A percentile compares a stretch with the other conserved stretches of the same genome.
These are phyloP conservation scores for Lachnum nothofagi DNA, from an alignment of 2,329 filamentous ascomycete species.

Conservation along the genomic window DNA sequence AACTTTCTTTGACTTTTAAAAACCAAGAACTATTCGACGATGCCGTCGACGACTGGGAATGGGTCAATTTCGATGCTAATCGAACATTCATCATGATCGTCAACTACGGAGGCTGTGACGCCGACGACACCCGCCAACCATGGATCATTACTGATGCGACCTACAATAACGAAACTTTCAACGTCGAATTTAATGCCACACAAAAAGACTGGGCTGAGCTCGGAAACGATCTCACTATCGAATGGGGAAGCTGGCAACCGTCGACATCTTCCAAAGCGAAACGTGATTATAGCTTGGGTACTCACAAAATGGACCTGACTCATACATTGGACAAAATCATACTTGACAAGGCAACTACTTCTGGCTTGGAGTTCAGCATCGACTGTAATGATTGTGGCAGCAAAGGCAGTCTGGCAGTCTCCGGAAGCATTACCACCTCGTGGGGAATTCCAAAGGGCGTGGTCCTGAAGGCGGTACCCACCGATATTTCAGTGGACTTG, in stretches of 20 bases:
- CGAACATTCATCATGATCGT: constrained; percentile 12
- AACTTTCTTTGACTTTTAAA: constrained; percentile 6
- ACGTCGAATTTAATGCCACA: constrained; percentile 5
- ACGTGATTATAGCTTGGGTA: no score
- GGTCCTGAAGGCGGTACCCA: not conserved
- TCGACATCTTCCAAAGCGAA: not conserved
- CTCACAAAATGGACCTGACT: not conserved
- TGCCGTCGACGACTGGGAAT: constrained; percentile 6
- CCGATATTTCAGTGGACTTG: constrained; percentile 3
- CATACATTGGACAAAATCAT: not conserved
- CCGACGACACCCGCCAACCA: constrained; percentile 3
- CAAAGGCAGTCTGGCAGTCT: constrained; percentile 1
- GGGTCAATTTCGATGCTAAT: constrained; percentile 6
- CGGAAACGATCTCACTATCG: not conserved
- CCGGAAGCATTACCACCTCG: not conserved
- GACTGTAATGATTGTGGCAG: constrained; percentile 7
- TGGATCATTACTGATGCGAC: constrained; percentile 2
- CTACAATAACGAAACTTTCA: constrained; percentile 3
- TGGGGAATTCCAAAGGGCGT: not conserved
- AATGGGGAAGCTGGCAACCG: constrained; percentile 2
- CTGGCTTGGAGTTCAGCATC: not conserved
- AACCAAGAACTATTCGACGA: constrained; percentile 1
- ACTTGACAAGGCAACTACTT: not conserved
- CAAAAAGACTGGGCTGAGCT: constrained; percentile 7
- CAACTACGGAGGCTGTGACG: constrained; percentile 4